A percentile compares a stretch with the other conserved stretches of the same genome.
phyloP scores from a whole-genome alignment of 148 eudicot genomes.

The Rhododendron simsii region DNA sequence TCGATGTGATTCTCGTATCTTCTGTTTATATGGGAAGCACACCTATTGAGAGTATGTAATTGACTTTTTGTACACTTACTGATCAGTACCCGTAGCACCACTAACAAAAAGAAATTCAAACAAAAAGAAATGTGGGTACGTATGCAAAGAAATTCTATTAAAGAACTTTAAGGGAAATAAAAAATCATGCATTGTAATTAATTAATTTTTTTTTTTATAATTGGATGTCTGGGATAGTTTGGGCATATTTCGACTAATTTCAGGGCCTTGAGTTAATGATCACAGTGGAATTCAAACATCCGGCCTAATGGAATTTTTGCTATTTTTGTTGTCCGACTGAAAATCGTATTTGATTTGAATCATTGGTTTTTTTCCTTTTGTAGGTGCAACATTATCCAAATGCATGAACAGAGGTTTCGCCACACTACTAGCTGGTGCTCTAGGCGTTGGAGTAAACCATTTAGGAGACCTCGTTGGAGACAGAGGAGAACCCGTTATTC shows the following conservation, averaged over 20 bases:
- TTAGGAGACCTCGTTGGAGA: constrained; percentile 50
- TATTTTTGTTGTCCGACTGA: neutral
- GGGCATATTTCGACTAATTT: too few relatives aligned
- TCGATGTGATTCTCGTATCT: too few relatives aligned
- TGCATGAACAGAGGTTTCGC: constrained; percentile 62
- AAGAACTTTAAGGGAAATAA: too few relatives aligned
- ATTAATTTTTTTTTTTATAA: neutral
- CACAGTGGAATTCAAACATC: neutral
- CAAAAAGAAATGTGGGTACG: too few relatives aligned
- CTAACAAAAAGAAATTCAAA: too few relatives aligned
- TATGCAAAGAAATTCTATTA: too few relatives aligned
- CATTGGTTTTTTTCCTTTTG: neutral
- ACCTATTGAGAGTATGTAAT: too few relatives aligned
- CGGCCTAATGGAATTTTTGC: neutral
- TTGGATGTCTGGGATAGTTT: too few relatives aligned
- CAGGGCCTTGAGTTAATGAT: neutral
- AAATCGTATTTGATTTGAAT: neutral
- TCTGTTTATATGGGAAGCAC: too few relatives aligned
- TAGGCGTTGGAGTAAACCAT: constrained; percentile 64
- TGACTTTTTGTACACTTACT: too few relatives aligned
- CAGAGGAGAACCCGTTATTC: constrained; percentile 47
- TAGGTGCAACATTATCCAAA: constrained; percentile 74
- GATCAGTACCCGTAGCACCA: too few relatives aligned
- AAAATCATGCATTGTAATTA: neutral
- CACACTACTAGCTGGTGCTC: constrained; percentile 55